Conservation (phyloP, 805 yeast genomes). For the Zygosaccharomyces pseudorouxii region DNA sequence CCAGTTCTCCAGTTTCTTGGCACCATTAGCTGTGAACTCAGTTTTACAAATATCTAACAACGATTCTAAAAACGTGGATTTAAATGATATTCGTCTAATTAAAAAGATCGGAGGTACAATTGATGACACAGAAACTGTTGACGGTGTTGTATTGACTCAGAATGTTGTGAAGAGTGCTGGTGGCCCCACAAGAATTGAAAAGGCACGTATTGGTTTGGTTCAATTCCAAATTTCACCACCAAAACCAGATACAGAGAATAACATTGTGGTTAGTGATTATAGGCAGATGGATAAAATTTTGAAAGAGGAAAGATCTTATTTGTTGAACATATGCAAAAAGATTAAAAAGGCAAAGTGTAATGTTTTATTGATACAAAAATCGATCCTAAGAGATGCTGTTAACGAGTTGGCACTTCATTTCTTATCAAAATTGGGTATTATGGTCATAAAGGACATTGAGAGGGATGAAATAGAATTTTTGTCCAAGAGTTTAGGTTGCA, state of each 20-base stretch:
- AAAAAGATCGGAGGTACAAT: conserved; percentile 97
- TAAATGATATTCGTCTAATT: conserved; percentile 80
- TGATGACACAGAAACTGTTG: conserved; percentile 88
- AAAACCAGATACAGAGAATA: conserved; percentile 96
- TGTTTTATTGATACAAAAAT: conserved; percentile 82
- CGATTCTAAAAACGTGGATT: conserved; percentile 64
- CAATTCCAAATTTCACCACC: conserved; percentile 97
- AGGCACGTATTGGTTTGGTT: conserved; percentile 82
- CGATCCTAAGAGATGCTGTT: conserved; percentile 92
- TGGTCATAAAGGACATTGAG: conserved; percentile 93
- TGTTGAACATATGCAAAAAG: conserved; percentile 90
- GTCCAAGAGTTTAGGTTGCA: conserved; percentile 77
- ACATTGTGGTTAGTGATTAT: conserved; percentile 94
- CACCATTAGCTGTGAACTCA: conserved; percentile 92
- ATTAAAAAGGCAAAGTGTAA: conserved; percentile 96
- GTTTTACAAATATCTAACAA: conserved; percentile 72
- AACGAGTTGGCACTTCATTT: conserved; percentile 93
- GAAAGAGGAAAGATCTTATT: conserved; percentile 95
- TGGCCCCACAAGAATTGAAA: conserved; percentile 91
- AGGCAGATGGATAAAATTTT: conserved; percentile 98
- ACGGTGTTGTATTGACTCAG: conserved; percentile 92
- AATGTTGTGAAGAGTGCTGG: conserved; percentile 86
- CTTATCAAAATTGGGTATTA: conserved; percentile 82
- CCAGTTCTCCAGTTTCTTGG: conserved; percentile 78
- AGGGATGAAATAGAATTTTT: conserved; percentile 95